phyloP scores from a whole-genome alignment of 768 basidiomycete species.

The Lentinula sp. region DNA sequence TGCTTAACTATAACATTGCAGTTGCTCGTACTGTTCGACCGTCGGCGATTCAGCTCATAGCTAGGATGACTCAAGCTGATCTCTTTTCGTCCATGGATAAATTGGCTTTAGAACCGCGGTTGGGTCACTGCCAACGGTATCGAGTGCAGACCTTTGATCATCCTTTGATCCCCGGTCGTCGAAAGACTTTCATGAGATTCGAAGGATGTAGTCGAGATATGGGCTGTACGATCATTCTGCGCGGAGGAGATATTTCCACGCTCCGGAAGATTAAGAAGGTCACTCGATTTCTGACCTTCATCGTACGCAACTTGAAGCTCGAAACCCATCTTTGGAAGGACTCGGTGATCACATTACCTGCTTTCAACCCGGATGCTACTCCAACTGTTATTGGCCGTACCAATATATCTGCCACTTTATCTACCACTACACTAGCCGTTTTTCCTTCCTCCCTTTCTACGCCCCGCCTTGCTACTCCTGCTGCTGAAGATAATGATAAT shows the following conservation, averaged over 20 bases:
- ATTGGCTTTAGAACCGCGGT: conserved; percentile 79
- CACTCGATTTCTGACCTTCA: conserved; percentile 85
- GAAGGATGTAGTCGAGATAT: conserved; percentile 91
- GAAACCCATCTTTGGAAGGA: conserved; percentile 95
- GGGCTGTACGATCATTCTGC: conserved; percentile 90
- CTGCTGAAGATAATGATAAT: neutral
- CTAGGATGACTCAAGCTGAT: conserved; percentile 93
- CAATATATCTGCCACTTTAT: conserved; percentile 12
- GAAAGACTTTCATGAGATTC: conserved; percentile 98
- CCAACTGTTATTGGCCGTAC: conserved; percentile 33
- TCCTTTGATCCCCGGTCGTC: conserved; percentile 82
- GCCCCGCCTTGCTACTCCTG: conserved; percentile 24
- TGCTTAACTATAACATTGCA: conserved; percentile 80
- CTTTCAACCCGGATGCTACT: conserved; percentile 59
- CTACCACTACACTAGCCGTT: conserved; percentile 17
- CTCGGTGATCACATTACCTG: conserved; percentile 70
- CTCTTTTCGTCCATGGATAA: conserved; percentile 95
- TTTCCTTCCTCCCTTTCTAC: conserved; percentile 22
- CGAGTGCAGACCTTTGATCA: conserved; percentile 94
- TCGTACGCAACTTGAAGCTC: conserved; percentile 88
- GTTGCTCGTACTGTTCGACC: conserved; percentile 88
- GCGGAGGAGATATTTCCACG: conserved; percentile 80
- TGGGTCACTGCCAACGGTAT: conserved; percentile 85
- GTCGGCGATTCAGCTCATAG: conserved; percentile 79
- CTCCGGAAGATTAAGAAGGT: conserved; percentile 87